Evolutionary conservation across 306 rosid genomes (phyloP).

Genomic region (Cucumis melo): DNA sequence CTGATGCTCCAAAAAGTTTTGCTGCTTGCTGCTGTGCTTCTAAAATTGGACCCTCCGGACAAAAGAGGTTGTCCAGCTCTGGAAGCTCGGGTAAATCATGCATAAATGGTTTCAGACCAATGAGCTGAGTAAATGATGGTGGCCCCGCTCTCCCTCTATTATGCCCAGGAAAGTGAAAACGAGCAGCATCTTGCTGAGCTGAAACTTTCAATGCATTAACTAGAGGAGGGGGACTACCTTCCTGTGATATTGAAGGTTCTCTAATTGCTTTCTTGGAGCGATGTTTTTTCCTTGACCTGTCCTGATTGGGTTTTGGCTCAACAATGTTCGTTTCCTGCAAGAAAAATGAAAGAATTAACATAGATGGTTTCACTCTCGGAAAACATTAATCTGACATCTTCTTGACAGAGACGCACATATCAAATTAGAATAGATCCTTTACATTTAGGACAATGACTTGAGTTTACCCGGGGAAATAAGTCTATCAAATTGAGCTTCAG

Average conservation of each 20-base stretch:
- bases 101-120: slow-evolving; percentile 46
- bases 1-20: slow-evolving; percentile 50
- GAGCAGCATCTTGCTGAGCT: slow-evolving; percentile 35
- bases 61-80: slow-evolving; percentile 63
- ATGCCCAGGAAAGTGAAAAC: slow-evolving; percentile 89
- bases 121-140: slow-evolving; percentile 37
- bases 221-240: slow-evolving; percentile 39
- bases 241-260: slow-evolving; percentile 9
- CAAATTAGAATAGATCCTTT: background rate
- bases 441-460: background rate
- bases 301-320: background rate
- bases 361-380: background rate
- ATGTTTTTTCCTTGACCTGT: no score
- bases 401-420: background rate
- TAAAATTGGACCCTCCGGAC: slow-evolving; percentile 55
- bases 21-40: slow-evolving; percentile 68
- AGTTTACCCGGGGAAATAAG: background rate
- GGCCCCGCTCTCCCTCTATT: slow-evolving; percentile 78
- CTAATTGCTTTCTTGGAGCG: no score
- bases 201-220: slow-evolving; percentile 53
- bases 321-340: background rate
- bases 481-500: background rate
- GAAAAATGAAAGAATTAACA: background rate
- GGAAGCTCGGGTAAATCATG: slow-evolving; percentile 69
- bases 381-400: background rate